A percentile compares a stretch with the other conserved stretches of the same genome.
These are phyloP conservation scores for Penicillium verrucosum DNA, from an alignment of 2,329 filamentous ascomycete species.

Conservation along the genomic window DNA sequence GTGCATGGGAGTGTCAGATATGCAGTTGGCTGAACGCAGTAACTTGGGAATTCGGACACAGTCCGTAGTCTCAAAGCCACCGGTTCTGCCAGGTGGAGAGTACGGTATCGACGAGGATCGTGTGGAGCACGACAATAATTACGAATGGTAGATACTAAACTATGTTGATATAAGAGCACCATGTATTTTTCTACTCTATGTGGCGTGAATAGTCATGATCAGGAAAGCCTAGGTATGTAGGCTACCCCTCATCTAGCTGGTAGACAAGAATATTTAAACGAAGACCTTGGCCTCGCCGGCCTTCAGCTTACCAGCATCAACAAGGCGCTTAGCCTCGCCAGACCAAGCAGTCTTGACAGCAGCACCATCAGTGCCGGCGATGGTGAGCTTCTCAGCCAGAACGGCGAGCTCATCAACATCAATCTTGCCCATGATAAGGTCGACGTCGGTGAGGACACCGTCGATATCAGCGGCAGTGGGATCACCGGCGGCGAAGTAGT, in stretches of 20 bases:
- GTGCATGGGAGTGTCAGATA: neutral
- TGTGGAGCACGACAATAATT: neutral
- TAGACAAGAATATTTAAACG: conserved; percentile 20
- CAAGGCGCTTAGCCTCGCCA: conserved; percentile 72
- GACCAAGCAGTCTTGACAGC: conserved; percentile 84
- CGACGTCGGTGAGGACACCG: conserved; percentile 76
- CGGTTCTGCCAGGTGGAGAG: neutral
- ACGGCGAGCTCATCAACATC: conserved; percentile 86
- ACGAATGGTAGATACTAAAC: neutral
- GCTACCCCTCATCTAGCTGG: conserved; percentile 5
- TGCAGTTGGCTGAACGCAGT: neutral
- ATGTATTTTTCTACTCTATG: conserved; percentile 16
- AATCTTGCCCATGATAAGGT: conserved; percentile 81
- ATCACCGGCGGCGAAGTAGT: conserved; percentile 83
- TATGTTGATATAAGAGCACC: neutral
- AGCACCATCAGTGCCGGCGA: conserved; percentile 69
- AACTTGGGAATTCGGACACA: neutral
- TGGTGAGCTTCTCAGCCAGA: conserved; percentile 75
- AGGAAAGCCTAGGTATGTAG: neutral
- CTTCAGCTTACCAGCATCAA: conserved; percentile 80
- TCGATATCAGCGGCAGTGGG: conserved; percentile 76
- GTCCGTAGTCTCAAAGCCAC: neutral
- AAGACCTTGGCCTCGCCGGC: conserved; percentile 70
- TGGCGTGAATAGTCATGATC: conserved; percentile 15
- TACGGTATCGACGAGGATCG: neutral